phyloP scores from a whole-genome alignment of 1,284 basidiomycete genomes.

The Termitomyces sp. region DNA sequence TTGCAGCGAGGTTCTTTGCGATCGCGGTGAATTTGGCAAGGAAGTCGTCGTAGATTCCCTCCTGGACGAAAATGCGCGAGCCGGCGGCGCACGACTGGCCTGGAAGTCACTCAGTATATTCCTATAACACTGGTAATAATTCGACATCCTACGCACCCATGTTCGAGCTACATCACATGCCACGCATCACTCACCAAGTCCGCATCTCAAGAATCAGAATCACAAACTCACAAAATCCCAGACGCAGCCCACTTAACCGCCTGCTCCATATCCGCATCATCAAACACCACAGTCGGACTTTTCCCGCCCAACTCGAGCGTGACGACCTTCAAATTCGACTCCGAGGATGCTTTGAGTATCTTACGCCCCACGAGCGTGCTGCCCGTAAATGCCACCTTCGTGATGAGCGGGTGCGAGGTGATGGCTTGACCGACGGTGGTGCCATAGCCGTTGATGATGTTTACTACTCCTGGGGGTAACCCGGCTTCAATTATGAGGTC shows the following conservation, averaged over 20 bases:
- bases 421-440: slow-evolving; percentile 59
- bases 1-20: slow-evolving; percentile 40
- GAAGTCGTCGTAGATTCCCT: slow-evolving; percentile 75
- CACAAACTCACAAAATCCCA: slow-evolving; percentile 63
- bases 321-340: slow-evolving; percentile 77
- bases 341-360: slow-evolving; percentile 71
- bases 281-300: slow-evolving; percentile 71
- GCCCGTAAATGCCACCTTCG: slow-evolving; percentile 60
- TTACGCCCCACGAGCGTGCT: slow-evolving; percentile 73
- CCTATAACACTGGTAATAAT: neutral
- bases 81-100: slow-evolving; percentile 81
- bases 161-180: slow-evolving; percentile 21
- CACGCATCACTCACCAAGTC: slow-evolving; percentile 15
- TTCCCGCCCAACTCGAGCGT: slow-evolving; percentile 88
- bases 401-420: slow-evolving; percentile 48
- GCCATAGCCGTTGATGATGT: slow-evolving; percentile 76
- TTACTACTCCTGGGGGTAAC: slow-evolving; percentile 63
- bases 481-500: slow-evolving; percentile 50
- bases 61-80: slow-evolving; percentile 82
- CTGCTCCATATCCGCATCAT: slow-evolving; percentile 73
- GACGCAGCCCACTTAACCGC: slow-evolving; percentile 77
- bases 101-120: neutral
- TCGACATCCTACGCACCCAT: slow-evolving; percentile 21
- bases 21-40: slow-evolving; percentile 49
- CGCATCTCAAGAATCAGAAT: slow-evolving; percentile 19